A percentile compares a stretch with the other conserved stretches of the same genome.
phyloP scores from a whole-genome alignment of 2,329 filamentous ascomycete species.

The Botrytis byssoidea region DNA sequence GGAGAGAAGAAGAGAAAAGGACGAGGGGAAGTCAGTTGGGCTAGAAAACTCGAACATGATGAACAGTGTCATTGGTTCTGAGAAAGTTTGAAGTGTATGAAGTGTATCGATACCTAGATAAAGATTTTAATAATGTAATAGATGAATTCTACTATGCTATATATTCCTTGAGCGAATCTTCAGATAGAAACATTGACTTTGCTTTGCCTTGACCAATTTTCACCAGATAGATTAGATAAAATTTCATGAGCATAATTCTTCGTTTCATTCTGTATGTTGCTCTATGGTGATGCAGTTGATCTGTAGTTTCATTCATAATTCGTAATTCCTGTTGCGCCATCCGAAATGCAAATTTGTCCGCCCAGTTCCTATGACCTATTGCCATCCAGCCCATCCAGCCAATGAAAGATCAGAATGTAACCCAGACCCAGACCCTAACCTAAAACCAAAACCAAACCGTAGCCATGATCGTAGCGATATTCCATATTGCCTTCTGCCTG shows the following conservation, averaged over 20 bases:
- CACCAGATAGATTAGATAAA: background rate
- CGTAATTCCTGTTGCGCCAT: background rate
- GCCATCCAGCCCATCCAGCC: background rate
- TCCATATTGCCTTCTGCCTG: background rate
- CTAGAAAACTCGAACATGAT: background rate
- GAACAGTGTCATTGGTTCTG: background rate
- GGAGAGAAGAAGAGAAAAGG: background rate
- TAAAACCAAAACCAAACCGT: background rate
- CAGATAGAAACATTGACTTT: background rate
- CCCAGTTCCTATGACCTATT: background rate
- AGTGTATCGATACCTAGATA: background rate
- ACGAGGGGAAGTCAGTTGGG: background rate
- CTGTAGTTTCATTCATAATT: background rate
- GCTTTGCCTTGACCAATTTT: background rate
- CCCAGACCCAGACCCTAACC: background rate
- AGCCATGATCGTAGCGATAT: background rate
- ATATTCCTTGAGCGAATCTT: background rate
- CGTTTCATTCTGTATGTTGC: background rate
- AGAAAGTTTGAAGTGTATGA: background rate
- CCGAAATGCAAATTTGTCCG: background rate
- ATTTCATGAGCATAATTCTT: background rate
- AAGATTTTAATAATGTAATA: background rate
- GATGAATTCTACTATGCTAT: background rate
- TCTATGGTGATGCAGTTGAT: background rate
- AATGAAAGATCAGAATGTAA: background rate